A percentile compares a stretch with the other conserved stretches of the same genome.
Evolutionary conservation across 2,329 filamentous ascomycete genomes (phyloP).

Genomic region (Lecanicillium sp.): DNA sequence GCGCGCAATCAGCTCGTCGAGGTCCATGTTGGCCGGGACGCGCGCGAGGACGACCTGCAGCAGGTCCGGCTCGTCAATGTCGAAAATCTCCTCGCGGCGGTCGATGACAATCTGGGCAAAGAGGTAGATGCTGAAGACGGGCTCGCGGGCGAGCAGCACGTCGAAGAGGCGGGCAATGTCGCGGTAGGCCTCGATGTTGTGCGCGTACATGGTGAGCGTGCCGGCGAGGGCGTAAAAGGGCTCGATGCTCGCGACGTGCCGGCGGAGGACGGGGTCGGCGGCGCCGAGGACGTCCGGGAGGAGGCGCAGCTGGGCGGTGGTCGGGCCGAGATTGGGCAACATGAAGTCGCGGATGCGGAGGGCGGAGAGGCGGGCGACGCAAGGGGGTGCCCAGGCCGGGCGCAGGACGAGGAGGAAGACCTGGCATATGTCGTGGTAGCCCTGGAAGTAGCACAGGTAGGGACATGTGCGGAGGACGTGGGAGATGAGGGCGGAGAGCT

Average conservation of each 20-base stretch:
- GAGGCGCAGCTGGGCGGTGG: slow-evolving; percentile 77
- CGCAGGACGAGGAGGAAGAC: slow-evolving; percentile 85
- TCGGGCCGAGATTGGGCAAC: slow-evolving; percentile 79
- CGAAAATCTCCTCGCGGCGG: slow-evolving; percentile 77
- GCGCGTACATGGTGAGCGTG: slow-evolving; percentile 91
- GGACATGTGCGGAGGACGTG: slow-evolving; percentile 75
- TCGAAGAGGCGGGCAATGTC: slow-evolving; percentile 91
- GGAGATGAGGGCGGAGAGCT: slow-evolving; percentile 75
- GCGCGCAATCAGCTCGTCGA: slow-evolving; percentile 68
- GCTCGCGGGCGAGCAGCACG: slow-evolving; percentile 78
- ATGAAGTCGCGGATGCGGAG: slow-evolving; percentile 96
- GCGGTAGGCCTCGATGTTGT: slow-evolving; percentile 85
- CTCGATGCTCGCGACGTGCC: slow-evolving; percentile 69
- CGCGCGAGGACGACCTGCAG: slow-evolving; percentile 83
- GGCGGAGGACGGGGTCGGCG: slow-evolving; percentile 65
- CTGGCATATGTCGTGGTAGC: slow-evolving; percentile 97
- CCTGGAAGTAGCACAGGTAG: slow-evolving; percentile 91
- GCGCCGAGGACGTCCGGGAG: slow-evolving; percentile 73
- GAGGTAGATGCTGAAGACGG: slow-evolving; percentile 84
- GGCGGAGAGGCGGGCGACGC: slow-evolving; percentile 75
- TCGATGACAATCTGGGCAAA: slow-evolving; percentile 84
- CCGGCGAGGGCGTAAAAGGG: slow-evolving; percentile 93
- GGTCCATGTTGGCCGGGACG: slow-evolving; percentile 71
- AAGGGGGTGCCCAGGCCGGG: slow-evolving; percentile 49
- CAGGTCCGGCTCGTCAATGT: slow-evolving; percentile 90